These are phyloP conservation scores for Microstegium vimineum DNA, from an alignment of 176 grass and related monocot genomes.

Conservation along the genomic window DNA sequence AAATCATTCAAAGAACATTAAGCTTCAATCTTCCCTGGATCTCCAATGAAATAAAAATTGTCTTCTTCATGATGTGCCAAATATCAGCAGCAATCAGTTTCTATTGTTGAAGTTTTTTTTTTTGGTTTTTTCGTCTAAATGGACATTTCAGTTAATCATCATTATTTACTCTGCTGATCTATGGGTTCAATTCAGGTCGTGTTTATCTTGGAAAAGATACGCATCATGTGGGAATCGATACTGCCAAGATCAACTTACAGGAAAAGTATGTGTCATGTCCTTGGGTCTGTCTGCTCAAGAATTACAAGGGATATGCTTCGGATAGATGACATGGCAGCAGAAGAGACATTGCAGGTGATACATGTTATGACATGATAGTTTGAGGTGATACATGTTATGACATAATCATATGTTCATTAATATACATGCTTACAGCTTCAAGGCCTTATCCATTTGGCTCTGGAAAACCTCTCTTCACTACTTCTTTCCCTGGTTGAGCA, in stretches of 20 bases:
- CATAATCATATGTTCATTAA: slow-evolving; percentile 14
- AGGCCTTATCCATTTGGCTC: slow-evolving; percentile 78
- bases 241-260: slow-evolving; percentile 66
- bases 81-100: not conserved
- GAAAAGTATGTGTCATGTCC: slow-evolving; percentile 67
- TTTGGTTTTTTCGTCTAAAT: not conserved
- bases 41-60: slow-evolving; percentile 6
- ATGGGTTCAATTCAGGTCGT: slow-evolving; percentile 45
- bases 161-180: slow-evolving; percentile 9
- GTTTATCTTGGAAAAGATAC: slow-evolving; percentile 89
- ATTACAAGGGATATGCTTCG: slow-evolving; percentile 83
- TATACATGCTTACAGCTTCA: slow-evolving; percentile 66
- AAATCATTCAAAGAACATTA: not conserved
- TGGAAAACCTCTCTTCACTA: slow-evolving; percentile 76
- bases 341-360: slow-evolving; percentile 85
- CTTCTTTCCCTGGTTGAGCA: slow-evolving; percentile 62
- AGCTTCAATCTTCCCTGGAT: not conserved
- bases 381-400: not conserved
- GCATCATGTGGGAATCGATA: slow-evolving; percentile 87
- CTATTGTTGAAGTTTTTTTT: not conserved
- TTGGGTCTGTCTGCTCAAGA: slow-evolving; percentile 81
- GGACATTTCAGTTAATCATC: not conserved
- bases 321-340: slow-evolving; percentile 93
- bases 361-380: slow-evolving; percentile 15
- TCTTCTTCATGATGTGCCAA: slow-evolving; percentile 18